Conservation (phyloP, 345 rosid species). For the Syzygium aromaticum region DNA sequence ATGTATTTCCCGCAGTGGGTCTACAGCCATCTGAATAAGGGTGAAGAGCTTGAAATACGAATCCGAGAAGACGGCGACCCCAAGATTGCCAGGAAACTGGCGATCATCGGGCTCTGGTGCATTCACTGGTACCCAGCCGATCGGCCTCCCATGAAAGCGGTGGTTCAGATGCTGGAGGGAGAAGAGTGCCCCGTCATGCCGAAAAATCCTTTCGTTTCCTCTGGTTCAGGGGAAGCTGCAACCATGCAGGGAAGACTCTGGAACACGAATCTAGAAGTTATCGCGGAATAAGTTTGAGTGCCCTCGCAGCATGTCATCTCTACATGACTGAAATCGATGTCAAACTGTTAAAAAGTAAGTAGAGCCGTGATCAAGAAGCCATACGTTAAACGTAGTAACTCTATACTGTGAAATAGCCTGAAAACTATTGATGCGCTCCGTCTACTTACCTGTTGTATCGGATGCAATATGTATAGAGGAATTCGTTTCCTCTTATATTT, state of each 20-base stretch:
- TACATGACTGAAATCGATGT: neutral
- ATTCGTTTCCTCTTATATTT: neutral
- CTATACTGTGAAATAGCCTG: neutral
- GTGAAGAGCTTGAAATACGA: neutral
- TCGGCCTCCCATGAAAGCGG: conserved; percentile 2
- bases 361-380: neutral
- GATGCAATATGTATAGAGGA: neutral
- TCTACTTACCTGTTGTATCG: neutral
- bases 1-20: conserved; percentile 9
- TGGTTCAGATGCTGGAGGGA: neutral
- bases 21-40: neutral
- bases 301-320: neutral
- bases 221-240: neutral
- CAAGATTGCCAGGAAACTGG: conserved; percentile 11
- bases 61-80: neutral
- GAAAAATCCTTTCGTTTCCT: conserved; percentile 3
- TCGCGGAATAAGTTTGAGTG: neutral
- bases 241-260: neutral
- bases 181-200: neutral
- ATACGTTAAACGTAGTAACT: neutral
- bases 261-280: neutral
- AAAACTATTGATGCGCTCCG: neutral
- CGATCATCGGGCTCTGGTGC: conserved; percentile 8
- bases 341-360: neutral
- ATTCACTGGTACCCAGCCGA: conserved; percentile 11